Percentiles rank a stretch among this genome's conserved stretches.
These are phyloP conservation scores for Epichloe sylvatica DNA, from an alignment of 2,329 filamentous ascomycete genomes.

Conservation along the genomic window DNA sequence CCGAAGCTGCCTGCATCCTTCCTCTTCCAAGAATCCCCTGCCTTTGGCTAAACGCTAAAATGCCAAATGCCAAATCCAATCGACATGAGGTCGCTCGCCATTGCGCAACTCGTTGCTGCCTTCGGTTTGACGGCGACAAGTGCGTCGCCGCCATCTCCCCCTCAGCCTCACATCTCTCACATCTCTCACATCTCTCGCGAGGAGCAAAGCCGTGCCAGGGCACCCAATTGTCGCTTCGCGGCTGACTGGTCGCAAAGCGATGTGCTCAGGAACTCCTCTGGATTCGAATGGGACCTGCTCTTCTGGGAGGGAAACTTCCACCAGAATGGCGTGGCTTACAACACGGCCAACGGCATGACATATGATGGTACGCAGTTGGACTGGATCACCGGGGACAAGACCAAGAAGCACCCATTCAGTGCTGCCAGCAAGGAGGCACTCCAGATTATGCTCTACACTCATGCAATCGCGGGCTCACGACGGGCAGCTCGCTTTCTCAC, in stretches of 20 bases:
- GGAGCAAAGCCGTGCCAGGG: neutral
- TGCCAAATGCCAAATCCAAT: no score
- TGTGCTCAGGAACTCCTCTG: constrained; percentile 15
- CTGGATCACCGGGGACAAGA: constrained; percentile 21
- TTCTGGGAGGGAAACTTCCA: constrained; percentile 33
- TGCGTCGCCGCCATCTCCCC: neutral
- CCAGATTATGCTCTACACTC: constrained; percentile 30
- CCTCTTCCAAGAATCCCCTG: no score
- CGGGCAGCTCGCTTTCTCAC: constrained; percentile 26
- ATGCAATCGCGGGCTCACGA: constrained; percentile 23
- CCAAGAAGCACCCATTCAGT: constrained; percentile 24
- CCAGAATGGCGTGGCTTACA: constrained; percentile 26
- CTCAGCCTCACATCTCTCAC: neutral
- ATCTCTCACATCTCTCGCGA: neutral
- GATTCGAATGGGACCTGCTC: constrained; percentile 23
- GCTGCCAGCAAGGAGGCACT: constrained; percentile 27
- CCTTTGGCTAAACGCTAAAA: neutral
- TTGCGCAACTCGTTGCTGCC: neutral
- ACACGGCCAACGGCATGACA: constrained; percentile 26
- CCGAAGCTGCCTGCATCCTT: no score
- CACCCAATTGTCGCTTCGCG: constrained; percentile 18
- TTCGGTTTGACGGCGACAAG: neutral
- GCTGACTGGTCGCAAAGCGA: constrained; percentile 16
- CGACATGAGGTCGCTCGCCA: neutral
- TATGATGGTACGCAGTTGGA: constrained; percentile 27